phyloP scores from a whole-genome alignment of 2,329 filamentous ascomycete species.

The Calonectria pauciramosa region DNA sequence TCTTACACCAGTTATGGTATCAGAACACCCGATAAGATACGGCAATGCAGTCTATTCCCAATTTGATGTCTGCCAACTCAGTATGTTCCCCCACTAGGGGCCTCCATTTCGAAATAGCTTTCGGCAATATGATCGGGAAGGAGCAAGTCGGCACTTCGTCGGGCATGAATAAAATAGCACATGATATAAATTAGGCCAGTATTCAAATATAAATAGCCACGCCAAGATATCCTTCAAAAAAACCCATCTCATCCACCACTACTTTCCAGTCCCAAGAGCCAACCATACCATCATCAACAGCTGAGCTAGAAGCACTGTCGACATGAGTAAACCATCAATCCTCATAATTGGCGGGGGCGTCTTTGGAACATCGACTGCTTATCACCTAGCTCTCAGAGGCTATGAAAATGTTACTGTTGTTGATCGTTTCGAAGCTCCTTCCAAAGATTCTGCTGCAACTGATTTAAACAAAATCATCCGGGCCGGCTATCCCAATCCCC shows the following conservation, averaged over 20 bases:
- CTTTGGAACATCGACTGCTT: conserved; percentile 51
- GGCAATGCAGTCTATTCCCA: not conserved
- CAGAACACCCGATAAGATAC: not conserved
- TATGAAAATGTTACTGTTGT: conserved; percentile 42
- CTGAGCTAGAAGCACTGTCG: not conserved
- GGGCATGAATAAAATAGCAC: not conserved
- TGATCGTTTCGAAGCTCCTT: conserved; percentile 43
- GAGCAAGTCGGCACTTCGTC: not conserved
- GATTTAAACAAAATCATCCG: conserved; percentile 51
- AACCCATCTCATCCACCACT: not conserved
- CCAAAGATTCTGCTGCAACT: conserved; percentile 43
- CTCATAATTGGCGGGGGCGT: conserved; percentile 38
- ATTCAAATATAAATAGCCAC: not conserved
- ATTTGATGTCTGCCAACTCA: not conserved
- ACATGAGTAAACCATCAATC: conserved; percentile 17
- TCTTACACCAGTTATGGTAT: not conserved
- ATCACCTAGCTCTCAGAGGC: conserved; percentile 39
- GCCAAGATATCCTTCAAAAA: not conserved
- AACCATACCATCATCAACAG: not conserved
- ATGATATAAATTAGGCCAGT: not conserved
- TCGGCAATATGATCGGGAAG: not conserved
- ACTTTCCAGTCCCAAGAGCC: not conserved
- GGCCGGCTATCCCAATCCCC: conserved; percentile 45
- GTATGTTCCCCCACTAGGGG: not conserved
- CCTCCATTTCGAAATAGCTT: not conserved